A percentile compares a stretch with the other conserved stretches of the same genome.
These are phyloP conservation scores for Paramecium primaurelia DNA, from an alignment of 73 alveolate species.

Conservation along the genomic window DNA sequence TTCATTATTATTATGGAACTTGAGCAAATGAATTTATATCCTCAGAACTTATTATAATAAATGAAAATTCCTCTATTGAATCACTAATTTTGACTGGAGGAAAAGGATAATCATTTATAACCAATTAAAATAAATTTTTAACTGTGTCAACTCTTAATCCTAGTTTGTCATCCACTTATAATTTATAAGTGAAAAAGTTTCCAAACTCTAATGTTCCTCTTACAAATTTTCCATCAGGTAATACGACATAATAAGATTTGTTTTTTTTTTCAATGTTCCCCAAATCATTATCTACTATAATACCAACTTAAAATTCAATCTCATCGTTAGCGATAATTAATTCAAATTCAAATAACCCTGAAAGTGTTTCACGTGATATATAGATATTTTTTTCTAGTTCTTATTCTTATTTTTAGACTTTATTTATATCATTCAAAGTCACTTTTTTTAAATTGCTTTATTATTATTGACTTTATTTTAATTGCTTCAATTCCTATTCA, in stretches of 20 bases:
- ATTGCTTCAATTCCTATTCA: no score
- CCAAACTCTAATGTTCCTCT: not conserved
- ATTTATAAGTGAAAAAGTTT: not conserved
- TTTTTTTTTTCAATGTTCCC: not conserved
- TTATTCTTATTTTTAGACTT: not conserved
- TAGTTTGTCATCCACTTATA: not conserved
- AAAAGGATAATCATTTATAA: not conserved
- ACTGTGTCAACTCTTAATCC: not conserved
- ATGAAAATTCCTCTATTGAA: not conserved
- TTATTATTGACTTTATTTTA: not conserved
- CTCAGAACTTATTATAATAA: not conserved
- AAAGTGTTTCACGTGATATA: not conserved
- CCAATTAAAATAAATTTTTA: not conserved
- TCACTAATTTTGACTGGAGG: not conserved
- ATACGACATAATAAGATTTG: not conserved
- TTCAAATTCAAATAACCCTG: not conserved
- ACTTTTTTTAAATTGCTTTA: not conserved
- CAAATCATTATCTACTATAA: not conserved
- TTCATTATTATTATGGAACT: not conserved
- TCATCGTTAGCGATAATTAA: not conserved
- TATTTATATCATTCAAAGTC: not conserved
- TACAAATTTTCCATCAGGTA: not conserved
- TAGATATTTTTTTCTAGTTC: not conserved
- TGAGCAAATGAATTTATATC: not conserved
- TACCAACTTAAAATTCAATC: not conserved